Evolutionary conservation across 2,329 filamentous ascomycete species (phyloP).

Genomic region (Hypoxylon sp.): DNA sequence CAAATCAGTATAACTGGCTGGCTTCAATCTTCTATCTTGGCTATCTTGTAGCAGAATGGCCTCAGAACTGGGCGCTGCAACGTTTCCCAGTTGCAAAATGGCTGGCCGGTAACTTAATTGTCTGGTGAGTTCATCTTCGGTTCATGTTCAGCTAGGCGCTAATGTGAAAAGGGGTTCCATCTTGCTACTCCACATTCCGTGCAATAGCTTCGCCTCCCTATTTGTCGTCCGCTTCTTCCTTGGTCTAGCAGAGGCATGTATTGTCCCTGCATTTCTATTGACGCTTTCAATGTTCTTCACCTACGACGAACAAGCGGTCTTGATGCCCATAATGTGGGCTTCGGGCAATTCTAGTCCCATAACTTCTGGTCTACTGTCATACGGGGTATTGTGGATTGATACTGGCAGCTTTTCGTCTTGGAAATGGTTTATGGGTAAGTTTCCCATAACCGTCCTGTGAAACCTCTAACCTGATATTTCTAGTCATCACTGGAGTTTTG

Average conservation of each 20-base stretch:
- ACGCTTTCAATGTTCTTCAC: constrained; percentile 57
- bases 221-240: constrained; percentile 40
- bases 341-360: constrained; percentile 56
- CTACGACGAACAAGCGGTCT: constrained; percentile 54
- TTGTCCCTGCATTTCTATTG: constrained; percentile 39
- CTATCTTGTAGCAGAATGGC: constrained; percentile 36
- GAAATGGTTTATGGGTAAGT: constrained; percentile 58
- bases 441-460: background rate
- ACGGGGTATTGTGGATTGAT: constrained; percentile 54
- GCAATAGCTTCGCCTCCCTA: constrained; percentile 37
- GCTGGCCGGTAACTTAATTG: constrained; percentile 32
- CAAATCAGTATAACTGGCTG: constrained; percentile 37
- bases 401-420: constrained; percentile 56
- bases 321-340: constrained; percentile 59
- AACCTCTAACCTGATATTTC: constrained; percentile 6
- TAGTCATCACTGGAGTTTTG: constrained; percentile 39
- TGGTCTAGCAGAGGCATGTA: constrained; percentile 37
- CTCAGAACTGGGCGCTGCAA: constrained; percentile 36
- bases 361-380: constrained; percentile 53
- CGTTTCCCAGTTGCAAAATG: constrained; percentile 38
- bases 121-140: constrained; percentile 25
- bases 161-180: constrained; percentile 33
- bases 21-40: constrained; percentile 38
- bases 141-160: background rate
- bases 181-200: constrained; percentile 34